Conservation (phyloP, 2,329 filamentous ascomycete species). For the Aspergillus flavus region DNA sequence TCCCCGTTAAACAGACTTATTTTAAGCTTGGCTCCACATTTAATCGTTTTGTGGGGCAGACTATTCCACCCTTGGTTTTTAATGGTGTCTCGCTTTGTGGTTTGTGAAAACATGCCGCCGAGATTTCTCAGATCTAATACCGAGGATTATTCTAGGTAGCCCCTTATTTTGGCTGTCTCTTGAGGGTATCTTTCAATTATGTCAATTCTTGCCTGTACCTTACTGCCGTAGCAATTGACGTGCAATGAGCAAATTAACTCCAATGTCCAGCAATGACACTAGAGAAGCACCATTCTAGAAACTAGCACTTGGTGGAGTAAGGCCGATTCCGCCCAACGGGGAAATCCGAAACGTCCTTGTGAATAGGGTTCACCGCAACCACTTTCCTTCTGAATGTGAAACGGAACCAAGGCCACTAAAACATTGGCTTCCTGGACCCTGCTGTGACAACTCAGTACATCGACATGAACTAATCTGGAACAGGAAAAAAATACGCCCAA, state of each 20-base stretch:
- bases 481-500: neutral
- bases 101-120: neutral
- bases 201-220: neutral
- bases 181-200: neutral
- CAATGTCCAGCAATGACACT: neutral
- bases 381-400: neutral
- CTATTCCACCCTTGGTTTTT: neutral
- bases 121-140: neutral
- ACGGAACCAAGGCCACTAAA: neutral
- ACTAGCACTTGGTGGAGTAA: neutral
- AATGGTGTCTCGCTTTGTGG: neutral
- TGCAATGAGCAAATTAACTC: neutral
- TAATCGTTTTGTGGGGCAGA: neutral
- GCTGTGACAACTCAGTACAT: neutral
- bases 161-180: neutral
- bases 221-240: neutral
- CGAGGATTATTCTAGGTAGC: neutral
- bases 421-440: neutral
- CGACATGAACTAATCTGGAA: neutral
- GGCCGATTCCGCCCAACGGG: neutral
- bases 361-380: neutral
- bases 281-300: neutral
- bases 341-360: neutral
- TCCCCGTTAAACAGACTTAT: neutral
- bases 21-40: constrained; percentile 1